Evolutionary conservation across 768 basidiomycete species (phyloP).

Genomic region (Lactarius sp.): DNA sequence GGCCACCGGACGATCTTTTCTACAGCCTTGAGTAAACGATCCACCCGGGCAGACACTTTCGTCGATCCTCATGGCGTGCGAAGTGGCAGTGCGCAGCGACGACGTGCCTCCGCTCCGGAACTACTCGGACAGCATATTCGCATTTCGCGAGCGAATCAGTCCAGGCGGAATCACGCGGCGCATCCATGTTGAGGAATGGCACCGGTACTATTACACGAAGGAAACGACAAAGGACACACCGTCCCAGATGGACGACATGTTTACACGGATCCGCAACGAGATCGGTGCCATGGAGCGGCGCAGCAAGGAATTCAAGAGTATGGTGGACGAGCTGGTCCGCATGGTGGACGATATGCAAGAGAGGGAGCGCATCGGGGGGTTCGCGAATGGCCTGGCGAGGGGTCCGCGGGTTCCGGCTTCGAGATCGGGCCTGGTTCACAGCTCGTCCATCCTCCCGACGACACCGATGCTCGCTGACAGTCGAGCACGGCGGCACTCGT

Average conservation of each 20-base stretch:
- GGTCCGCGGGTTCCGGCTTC: not conserved
- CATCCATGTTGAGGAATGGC: slow-evolving; percentile 22
- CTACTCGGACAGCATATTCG: slow-evolving; percentile 5
- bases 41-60: slow-evolving; percentile 15
- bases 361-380: not conserved
- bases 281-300: slow-evolving; percentile 14
- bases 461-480: slow-evolving; percentile 2
- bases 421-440: not conserved
- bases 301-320: slow-evolving; percentile 19
- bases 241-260: slow-evolving; percentile 20
- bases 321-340: slow-evolving; percentile 14
- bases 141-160: slow-evolving; percentile 24
- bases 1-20: not conserved
- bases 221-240: not conserved
- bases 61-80: slow-evolving; percentile 21
- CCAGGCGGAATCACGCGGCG: slow-evolving; percentile 21
- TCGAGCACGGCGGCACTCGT: slow-evolving; percentile 16
- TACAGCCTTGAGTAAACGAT: not conserved
- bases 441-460: slow-evolving; percentile 4
- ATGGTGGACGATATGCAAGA: slow-evolving; percentile 19
- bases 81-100: slow-evolving; percentile 18
- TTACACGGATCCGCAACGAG: slow-evolving; percentile 20
- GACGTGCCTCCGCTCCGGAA: slow-evolving; percentile 15
- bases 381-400: not conserved
- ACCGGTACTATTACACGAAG: not conserved